These are phyloP conservation scores for Didymella pomorum DNA, from an alignment of 2,329 filamentous ascomycete genomes.

Conservation along the genomic window DNA sequence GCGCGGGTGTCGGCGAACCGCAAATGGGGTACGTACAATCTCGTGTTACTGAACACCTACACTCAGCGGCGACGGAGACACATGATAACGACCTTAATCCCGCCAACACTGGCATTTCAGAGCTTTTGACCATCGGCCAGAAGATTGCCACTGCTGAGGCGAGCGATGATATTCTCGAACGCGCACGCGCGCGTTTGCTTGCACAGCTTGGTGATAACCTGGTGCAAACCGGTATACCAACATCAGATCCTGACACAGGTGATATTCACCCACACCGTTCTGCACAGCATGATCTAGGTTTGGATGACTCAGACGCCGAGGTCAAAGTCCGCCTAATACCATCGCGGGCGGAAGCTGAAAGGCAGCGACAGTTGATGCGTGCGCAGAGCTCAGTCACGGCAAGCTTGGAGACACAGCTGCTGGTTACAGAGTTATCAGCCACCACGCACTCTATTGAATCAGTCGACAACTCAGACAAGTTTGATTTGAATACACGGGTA, in stretches of 20 bases:
- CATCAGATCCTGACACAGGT: background rate
- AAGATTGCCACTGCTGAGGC: constrained; percentile 7
- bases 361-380: constrained; percentile 29
- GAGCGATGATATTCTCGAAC: constrained; percentile 52
- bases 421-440: background rate
- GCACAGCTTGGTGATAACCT: constrained; percentile 50
- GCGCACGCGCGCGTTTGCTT: constrained; percentile 59
- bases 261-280: background rate
- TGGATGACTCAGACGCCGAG: background rate
- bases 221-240: constrained; percentile 30
- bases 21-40: constrained; percentile 6
- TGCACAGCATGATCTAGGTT: background rate
- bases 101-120: background rate
- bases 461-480: constrained; percentile 44
- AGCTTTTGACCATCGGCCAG: background rate
- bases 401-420: background rate
- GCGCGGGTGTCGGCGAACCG: background rate
- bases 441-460: background rate
- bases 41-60: background rate
- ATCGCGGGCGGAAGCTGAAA: constrained; percentile 35
- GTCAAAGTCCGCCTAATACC: constrained; percentile 6
- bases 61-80: background rate
- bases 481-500: constrained; percentile 61
- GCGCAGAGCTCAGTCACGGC: constrained; percentile 11
- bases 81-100: constrained; percentile 1